Evolutionary conservation across 1,139 yeast species (phyloP).

Genomic region (Candida labiduridarum): DNA sequence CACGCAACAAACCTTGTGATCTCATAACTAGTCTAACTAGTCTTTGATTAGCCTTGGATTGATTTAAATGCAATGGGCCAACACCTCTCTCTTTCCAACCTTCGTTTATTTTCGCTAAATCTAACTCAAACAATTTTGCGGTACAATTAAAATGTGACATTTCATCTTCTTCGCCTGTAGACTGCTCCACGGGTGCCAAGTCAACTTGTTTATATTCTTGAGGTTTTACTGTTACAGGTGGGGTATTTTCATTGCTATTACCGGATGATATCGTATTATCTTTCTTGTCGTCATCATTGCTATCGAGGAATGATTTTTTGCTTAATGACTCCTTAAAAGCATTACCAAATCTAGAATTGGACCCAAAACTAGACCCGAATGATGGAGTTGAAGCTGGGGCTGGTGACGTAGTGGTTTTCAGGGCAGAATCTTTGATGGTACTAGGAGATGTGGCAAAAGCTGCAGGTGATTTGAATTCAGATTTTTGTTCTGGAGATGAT

Average conservation of each 20-base stretch:
- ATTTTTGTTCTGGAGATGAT: not conserved
- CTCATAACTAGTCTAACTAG: constrained; percentile 78
- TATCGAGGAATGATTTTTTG: constrained; percentile 60
- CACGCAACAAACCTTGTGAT: constrained; percentile 81
- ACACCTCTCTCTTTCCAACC: constrained; percentile 98
- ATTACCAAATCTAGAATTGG: constrained; percentile 59
- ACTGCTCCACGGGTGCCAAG: constrained; percentile 51
- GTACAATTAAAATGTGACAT: constrained; percentile 65
- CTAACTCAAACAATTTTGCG: constrained; percentile 79
- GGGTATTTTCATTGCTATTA: constrained; percentile 19
- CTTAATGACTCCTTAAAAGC: constrained; percentile 54
- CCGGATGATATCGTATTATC: constrained; percentile 15
- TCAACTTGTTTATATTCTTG: constrained; percentile 54
- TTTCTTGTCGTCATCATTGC: constrained; percentile 13
- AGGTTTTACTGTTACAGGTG: constrained; percentile 15
- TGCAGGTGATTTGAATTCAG: not conserved
- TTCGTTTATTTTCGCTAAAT: constrained; percentile 58
- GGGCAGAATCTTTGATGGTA: not conserved
- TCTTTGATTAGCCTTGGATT: constrained; percentile 35
- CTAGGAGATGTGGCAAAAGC: not conserved
- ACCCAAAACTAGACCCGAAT: constrained; percentile 48
- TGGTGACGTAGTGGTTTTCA: not conserved
- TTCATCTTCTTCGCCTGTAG: constrained; percentile 93
- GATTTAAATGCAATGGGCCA: constrained; percentile 83
- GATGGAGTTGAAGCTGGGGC: constrained; percentile 5